These are phyloP conservation scores for Phytopythium mirpurense DNA, from an alignment of 352 stramenopile species.

Conservation along the genomic window DNA sequence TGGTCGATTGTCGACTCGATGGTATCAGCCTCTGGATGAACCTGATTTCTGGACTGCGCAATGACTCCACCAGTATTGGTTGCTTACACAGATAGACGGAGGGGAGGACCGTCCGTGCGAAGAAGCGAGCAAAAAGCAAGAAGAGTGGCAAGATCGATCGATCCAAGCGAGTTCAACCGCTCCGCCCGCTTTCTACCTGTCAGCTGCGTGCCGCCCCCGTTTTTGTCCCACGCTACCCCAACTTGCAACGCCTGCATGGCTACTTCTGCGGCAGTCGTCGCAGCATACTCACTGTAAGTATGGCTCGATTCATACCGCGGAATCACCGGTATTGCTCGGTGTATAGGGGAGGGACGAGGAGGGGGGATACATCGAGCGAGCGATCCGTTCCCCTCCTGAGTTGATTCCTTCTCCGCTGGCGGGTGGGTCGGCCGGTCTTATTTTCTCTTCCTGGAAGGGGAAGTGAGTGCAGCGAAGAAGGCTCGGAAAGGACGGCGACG, in stretches of 20 bases:
- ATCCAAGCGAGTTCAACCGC: background rate
- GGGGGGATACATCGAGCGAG: background rate
- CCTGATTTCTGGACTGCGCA: background rate
- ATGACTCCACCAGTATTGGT: background rate
- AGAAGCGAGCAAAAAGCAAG: background rate
- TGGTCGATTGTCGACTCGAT: no score
- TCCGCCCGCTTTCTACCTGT: background rate
- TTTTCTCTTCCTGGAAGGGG: slow-evolving; percentile 2
- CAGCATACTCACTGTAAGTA: background rate
- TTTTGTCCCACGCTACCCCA: background rate
- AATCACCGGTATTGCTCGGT: background rate
- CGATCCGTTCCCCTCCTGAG: background rate
- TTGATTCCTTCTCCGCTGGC: slow-evolving; percentile 1
- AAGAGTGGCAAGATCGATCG: no score
- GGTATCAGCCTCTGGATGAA: no score
- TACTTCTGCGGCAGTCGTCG: no score
- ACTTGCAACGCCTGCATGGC: no score
- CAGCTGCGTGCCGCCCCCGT: slow-evolving; percentile 2
- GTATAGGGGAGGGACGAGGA: no score
- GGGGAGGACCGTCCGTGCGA: background rate
- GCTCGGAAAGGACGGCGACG: slow-evolving; percentile 5
- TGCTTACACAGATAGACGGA: no score
- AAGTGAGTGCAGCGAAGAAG: background rate
- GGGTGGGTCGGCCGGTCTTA: no score
- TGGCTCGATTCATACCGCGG: background rate